Conservation (phyloP, 2,329 filamentous ascomycete species). For the Beauveria scarabaeidicola region DNA sequence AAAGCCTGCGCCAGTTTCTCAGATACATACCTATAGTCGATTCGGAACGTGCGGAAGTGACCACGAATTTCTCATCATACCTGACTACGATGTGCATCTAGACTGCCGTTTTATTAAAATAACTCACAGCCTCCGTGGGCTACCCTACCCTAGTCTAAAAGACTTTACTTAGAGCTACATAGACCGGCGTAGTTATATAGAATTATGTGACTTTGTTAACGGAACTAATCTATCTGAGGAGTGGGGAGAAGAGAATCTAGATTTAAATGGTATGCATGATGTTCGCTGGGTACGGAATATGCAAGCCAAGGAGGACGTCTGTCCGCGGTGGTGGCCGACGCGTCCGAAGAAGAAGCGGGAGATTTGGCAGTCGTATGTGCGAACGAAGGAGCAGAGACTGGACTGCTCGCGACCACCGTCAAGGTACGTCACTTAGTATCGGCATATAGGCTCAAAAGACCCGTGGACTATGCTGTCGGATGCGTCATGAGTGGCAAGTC, state of each 20-base stretch:
- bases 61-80: neutral
- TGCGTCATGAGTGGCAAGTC: neutral
- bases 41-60: neutral
- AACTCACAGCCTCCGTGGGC: neutral
- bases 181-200: neutral
- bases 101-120: neutral
- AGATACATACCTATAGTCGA: neutral
- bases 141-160: neutral
- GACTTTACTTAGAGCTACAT: neutral
- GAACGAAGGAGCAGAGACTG: neutral
- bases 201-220: neutral
- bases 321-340: neutral
- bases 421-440: neutral
- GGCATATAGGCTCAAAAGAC: neutral
- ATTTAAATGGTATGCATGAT: neutral
- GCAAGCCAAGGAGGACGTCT: neutral
- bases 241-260: neutral
- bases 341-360: neutral
- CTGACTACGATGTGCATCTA: neutral
- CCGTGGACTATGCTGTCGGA: neutral
- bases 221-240: neutral
- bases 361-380: conserved; percentile 1
- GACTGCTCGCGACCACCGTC: neutral
- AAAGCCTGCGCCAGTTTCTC: neutral
- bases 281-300: neutral